phyloP scores from a whole-genome alignment of 2,329 filamentous ascomycete species.

The Penicillium sp. region DNA sequence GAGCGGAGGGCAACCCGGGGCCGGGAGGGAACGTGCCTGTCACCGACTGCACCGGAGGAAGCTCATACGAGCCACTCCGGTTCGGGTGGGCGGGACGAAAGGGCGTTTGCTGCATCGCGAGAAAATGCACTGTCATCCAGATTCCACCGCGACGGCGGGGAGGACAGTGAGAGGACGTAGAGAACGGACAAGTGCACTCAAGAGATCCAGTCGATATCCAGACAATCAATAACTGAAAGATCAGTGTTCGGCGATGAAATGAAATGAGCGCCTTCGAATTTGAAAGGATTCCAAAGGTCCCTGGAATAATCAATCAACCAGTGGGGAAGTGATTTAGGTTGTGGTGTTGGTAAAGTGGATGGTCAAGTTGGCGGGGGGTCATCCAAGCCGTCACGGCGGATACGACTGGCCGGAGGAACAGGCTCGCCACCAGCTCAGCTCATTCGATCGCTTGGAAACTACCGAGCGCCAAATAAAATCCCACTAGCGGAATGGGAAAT shows the following conservation, averaged over 20 bases:
- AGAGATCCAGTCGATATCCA: too few species aligned
- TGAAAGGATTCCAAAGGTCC: background rate
- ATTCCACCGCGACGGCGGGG: background rate
- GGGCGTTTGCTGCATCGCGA: slow-evolving; percentile 39
- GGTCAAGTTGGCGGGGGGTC: background rate
- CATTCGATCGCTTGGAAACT: background rate
- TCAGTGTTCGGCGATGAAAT: background rate
- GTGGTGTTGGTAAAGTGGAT: background rate
- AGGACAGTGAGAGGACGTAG: background rate
- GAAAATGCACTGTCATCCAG: slow-evolving; percentile 1
- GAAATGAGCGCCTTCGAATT: background rate
- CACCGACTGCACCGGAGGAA: slow-evolving; percentile 40
- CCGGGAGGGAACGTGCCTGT: slow-evolving; percentile 33
- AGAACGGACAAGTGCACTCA: background rate
- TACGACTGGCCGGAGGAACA: background rate
- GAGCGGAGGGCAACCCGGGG: slow-evolving; percentile 38
- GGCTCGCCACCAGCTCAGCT: background rate
- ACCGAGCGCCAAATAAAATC: background rate
- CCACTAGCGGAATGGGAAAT: background rate
- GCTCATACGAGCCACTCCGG: slow-evolving; percentile 33
- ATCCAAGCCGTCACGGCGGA: background rate
- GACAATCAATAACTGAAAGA: background rate
- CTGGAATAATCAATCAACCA: background rate
- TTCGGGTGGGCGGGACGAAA: slow-evolving; percentile 32
- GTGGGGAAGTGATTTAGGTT: background rate